A percentile compares a stretch with the other conserved stretches of the same genome.
phyloP scores from a whole-genome alignment of 1,139 yeast species.

The Diutina pseudorugosa region DNA sequence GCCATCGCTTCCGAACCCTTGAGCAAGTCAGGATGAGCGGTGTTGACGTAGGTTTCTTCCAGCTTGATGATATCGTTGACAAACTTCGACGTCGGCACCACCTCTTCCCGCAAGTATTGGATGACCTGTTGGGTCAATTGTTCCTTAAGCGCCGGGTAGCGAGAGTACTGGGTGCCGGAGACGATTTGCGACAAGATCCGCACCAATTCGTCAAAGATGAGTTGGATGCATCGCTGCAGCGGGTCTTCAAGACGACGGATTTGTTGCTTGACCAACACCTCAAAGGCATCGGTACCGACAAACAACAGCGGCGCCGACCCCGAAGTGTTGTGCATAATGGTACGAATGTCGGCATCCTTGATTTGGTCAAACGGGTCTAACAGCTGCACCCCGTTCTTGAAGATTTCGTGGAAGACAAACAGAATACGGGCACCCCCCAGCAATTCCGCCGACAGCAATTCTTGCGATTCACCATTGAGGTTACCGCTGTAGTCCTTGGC shows the following conservation, averaged over 20 bases:
- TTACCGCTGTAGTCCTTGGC: constrained; percentile 87
- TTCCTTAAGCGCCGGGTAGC: constrained; percentile 87
- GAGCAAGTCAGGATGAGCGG: constrained; percentile 93
- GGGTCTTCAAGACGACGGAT: constrained; percentile 94
- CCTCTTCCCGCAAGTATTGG: constrained; percentile 67
- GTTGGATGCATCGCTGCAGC: constrained; percentile 72
- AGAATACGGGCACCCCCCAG: constrained; percentile 98
- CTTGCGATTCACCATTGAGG: constrained; percentile 88
- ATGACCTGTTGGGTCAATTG: constrained; percentile 72
- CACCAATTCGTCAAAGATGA: constrained; percentile 89
- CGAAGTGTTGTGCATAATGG: constrained; percentile 93
- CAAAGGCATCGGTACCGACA: constrained; percentile 96
- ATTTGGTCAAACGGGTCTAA: constrained; percentile 96
- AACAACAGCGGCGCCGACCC: constrained; percentile 97
- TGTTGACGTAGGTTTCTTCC: constrained; percentile 90
- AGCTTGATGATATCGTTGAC: constrained; percentile 71
- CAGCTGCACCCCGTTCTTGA: constrained; percentile 83
- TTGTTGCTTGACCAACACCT: constrained; percentile 91
- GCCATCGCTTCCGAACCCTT: constrained; percentile 95
- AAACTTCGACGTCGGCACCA: constrained; percentile 75
- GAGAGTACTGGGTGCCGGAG: constrained; percentile 65
- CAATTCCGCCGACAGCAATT: constrained; percentile 71
- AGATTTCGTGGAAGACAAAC: constrained; percentile 94
- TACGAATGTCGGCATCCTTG: constrained; percentile 91
- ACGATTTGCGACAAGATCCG: constrained; percentile 81